A percentile compares a stretch with the other conserved stretches of the same genome.
These are phyloP conservation scores for Fraxinus americana DNA, from an alignment of 257 asterid species.

Conservation along the genomic window DNA sequence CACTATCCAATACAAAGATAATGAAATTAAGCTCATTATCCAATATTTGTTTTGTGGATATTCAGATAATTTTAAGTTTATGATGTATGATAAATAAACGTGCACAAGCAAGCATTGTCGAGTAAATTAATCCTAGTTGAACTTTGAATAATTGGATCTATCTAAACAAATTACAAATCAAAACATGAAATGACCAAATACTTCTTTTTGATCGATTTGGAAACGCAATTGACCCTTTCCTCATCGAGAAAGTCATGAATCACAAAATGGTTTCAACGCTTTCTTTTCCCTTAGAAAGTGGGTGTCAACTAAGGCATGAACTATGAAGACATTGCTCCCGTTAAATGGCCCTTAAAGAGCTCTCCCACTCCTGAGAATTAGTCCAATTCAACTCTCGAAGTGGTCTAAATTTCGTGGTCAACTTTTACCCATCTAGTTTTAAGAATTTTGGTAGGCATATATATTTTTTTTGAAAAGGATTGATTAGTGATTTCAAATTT, in stretches of 20 bases:
- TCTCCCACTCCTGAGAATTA: constrained; percentile 18
- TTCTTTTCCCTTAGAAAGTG: constrained; percentile 19
- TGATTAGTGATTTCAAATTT: no score
- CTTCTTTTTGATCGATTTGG: constrained; percentile 22
- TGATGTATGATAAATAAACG: no score
- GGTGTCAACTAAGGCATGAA: constrained; percentile 28
- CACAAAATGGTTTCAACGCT: neutral
- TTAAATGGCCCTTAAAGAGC: constrained; percentile 30
- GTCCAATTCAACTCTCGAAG: constrained; percentile 30
- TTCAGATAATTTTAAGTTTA: no score
- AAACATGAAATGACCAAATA: constrained; percentile 1
- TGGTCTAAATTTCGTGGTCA: neutral
- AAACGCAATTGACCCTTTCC: constrained; percentile 16
- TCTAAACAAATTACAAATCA: no score
- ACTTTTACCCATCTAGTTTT: neutral
- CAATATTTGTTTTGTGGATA: neutral
- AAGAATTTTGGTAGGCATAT: no score
- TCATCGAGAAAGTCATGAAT: constrained; percentile 1
- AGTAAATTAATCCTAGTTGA: neutral
- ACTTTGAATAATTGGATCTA: neutral
- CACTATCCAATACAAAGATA: neutral
- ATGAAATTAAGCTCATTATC: neutral
- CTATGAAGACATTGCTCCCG: constrained; percentile 30
- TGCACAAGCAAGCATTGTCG: neutral
- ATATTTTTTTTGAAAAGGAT: no score